Base-by-base conservation (phyloP, 208 protist genomes). In the Acanthamoeba royreba region DNA sequence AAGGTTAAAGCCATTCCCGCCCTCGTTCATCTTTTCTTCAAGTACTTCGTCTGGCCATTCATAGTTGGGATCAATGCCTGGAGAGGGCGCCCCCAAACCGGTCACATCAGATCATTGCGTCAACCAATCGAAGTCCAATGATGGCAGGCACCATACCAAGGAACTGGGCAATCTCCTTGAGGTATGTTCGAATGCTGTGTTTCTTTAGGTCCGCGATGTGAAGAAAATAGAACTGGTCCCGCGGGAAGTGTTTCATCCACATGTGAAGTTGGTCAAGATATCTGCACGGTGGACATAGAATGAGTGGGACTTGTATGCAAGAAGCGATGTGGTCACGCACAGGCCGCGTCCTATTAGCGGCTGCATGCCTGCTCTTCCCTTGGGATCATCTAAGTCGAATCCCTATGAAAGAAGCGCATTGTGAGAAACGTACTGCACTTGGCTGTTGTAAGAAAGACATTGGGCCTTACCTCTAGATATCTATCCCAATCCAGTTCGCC, bases 121-220 rank as follows among this genome's bases (percentile, higher is more conserved):
- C 33, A 38, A 7, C 15, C 17, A n/a, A 74, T 8, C 33, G 19
- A 74, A n/a, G 9, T 9, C 8, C 25, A 74, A 35, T 2, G 2
- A 74, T n/a, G n/a, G 63, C 9, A 40, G n/a, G n/a, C n/a, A 38
- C 1, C 63, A 2, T 4, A 46, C 69, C 81, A 4, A 88, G 52
- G 61, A 88, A 88, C n/a, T 4, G 13, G 28, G 49, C 40, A 2
- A 88, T 33, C 17, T 88, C 46, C 40, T 61, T 88, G 45, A 88
- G 81, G 45, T 88, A 31, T 47, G 45, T 45, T 28, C 81, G 45
- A 17, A 88, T 55, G 49, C 1, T 13, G 22, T 88, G 1, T 22
- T 45, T 63, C 19, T 88, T 61, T 40, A 88, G 81, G 81, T 88
- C 81, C 31, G 81, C 81, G 35, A 88, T 88, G 81, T 88, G 81